A percentile compares a stretch with the other conserved stretches of the same genome.
Conservation (phyloP, 148 eudicot species). For the Heliamphora exappendiculata region DNA sequence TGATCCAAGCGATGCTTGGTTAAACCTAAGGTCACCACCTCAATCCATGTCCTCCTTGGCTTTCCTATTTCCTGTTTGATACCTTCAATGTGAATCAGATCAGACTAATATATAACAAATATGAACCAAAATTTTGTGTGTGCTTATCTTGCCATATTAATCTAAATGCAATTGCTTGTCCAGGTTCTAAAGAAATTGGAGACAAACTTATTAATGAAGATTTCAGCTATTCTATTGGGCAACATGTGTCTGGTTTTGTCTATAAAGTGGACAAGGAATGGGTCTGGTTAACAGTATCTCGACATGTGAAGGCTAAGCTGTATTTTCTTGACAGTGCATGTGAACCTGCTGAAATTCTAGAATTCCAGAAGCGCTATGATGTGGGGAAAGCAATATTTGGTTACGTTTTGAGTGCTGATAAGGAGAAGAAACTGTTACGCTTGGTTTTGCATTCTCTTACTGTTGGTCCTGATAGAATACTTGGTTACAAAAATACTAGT, state of each 20-base stretch:
- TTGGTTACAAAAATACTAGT: slow-evolving; percentile 8
- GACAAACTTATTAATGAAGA: slow-evolving; percentile 26
- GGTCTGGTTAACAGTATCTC: slow-evolving; percentile 75
- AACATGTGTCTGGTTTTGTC: slow-evolving; percentile 66
- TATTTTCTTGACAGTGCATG: slow-evolving; percentile 68
- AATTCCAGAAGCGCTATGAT: slow-evolving; percentile 58
- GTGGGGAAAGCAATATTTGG: slow-evolving; percentile 56
- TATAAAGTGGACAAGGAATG: slow-evolving; percentile 85
- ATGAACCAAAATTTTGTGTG: not conserved
- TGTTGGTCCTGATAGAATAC: slow-evolving; percentile 20
- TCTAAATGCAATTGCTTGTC: slow-evolving; percentile 3
- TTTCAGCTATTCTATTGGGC: slow-evolving; percentile 54
- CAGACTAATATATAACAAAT: not conserved
- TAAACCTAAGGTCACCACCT: not conserved
- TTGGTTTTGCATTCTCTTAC: slow-evolving; percentile 41
- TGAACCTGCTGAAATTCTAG: slow-evolving; percentile 63
- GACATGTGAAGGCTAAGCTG: slow-evolving; percentile 63
- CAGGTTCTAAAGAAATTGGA: slow-evolving; percentile 33
- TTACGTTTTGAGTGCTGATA: slow-evolving; percentile 46
- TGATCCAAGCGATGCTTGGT: not conserved
- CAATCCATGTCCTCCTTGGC: not conserved
- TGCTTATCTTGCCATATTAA: not conserved
- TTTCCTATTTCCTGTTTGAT: slow-evolving; percentile 1
- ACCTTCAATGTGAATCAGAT: not conserved
- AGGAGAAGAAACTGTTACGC: slow-evolving; percentile 62